Evolutionary conservation across 2,329 filamentous ascomycete species (phyloP), one percentile per base, ranked within the genome.

Genomic region (Epichloe uncinata): DNA sequence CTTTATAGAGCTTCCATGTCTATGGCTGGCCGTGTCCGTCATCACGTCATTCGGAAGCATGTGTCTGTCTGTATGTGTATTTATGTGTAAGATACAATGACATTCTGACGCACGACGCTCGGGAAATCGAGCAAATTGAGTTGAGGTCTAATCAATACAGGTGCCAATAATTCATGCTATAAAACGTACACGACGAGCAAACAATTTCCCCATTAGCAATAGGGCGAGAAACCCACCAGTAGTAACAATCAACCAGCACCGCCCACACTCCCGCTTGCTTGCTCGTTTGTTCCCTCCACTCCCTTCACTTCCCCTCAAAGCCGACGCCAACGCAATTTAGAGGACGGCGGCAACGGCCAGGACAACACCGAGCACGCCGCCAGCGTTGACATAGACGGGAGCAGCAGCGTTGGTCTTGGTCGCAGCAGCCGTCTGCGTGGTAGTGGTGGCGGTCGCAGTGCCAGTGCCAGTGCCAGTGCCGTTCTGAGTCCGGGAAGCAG

Each of bases 361-460:
- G 7, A 43, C 45, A 8, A 42, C 51, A 34, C 44, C 51, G 7
- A 50, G 44, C 22, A 50, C 22, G 22, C 47, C 43, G n/a, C 47
- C 51, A 12, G 44, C 47, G n/a, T 45, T 50, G 22, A 9, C 48
- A 4, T 18, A 13, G 12, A 42, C n/a, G 22, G 51, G 41, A 35
- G 45, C 36, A n/a, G 43, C 42, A 20, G 51, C 47, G 22, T 30
- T 50, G 6, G 52, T 49, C 13, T 45, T 50, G 20, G 49, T 50
- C 26, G 49, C 37, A 13, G 51, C n/a, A 37, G 44, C 45, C 8
- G 49, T 50, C 22, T 42, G 6, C 4, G 45, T 11, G 15, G 47
- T 34, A 5, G 45, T 49, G 16, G n/a, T n/a, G n/a, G n/a, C n/a
- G n/a, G n/a, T n/a, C n/a, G n/a, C n/a, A 18, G 48, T 49, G 22